A percentile compares a stretch with the other conserved stretches of the same genome.
Evolutionary conservation across 345 rosid species (phyloP).

Genomic region (Laguncularia racemosa): DNA sequence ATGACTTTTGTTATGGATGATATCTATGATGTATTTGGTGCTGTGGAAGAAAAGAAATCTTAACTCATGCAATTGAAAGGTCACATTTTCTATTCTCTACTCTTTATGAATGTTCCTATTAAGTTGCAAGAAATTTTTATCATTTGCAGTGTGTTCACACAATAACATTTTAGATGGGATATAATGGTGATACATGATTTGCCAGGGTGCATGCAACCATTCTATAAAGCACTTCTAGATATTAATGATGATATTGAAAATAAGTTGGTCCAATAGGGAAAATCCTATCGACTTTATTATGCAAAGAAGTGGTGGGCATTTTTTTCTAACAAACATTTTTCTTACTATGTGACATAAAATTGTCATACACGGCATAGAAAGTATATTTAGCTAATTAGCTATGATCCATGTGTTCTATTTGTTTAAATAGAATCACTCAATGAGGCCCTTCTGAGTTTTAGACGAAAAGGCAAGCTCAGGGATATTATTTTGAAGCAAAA

Average conservation of each 20-base stretch:
- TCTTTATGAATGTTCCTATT: not conserved
- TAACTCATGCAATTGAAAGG: slow-evolving; percentile 9
- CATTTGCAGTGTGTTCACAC: not conserved
- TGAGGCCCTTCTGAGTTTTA: no score
- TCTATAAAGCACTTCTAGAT: slow-evolving; percentile 7
- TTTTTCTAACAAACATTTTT: not conserved
- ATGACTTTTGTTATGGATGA: slow-evolving; percentile 10
- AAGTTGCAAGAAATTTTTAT: no score
- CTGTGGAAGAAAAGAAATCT: slow-evolving; percentile 7
- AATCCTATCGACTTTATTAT: not conserved
- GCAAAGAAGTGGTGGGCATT: not conserved
- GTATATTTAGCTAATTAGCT: no score
- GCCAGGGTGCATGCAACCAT: slow-evolving; percentile 15
- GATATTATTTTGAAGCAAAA: slow-evolving; percentile 20
- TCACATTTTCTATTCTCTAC: not conserved
- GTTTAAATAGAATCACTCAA: no score
- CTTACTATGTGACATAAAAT: not conserved
- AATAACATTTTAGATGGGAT: slow-evolving; percentile 14
- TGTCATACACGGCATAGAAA: no score
- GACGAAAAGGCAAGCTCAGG: slow-evolving; percentile 7
- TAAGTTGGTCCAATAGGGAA: not conserved
- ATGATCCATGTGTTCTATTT: no score
- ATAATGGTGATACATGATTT: not conserved
- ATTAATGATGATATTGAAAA: slow-evolving; percentile 9
- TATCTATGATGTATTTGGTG: slow-evolving; percentile 11